Percentiles rank a stretch among this genome's conserved stretches.
Conservation (phyloP, 805 yeast genomes). For the Kregervanrija pseudodelftensis region DNA sequence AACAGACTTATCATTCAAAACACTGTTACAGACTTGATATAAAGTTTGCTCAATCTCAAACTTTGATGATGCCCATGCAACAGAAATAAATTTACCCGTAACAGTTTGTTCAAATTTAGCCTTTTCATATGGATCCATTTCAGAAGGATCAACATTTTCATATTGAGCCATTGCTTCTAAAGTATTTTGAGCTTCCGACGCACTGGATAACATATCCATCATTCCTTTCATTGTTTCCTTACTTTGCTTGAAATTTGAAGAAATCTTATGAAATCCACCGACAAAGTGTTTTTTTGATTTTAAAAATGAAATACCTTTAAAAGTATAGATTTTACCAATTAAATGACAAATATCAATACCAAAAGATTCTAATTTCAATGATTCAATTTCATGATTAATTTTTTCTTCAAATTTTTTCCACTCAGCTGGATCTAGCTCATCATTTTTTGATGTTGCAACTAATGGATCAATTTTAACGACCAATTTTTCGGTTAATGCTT, state of each 20-base stretch:
- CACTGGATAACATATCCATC: constrained; percentile 61
- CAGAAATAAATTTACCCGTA: constrained; percentile 74
- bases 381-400: constrained; percentile 75
- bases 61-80: constrained; percentile 80
- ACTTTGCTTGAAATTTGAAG: constrained; percentile 65
- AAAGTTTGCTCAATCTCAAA: constrained; percentile 71
- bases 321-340: constrained; percentile 60
- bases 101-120: constrained; percentile 68
- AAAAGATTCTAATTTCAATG: constrained; percentile 73
- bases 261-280: constrained; percentile 46
- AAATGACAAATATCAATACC: constrained; percentile 78
- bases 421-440: constrained; percentile 30
- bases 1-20: constrained; percentile 51
- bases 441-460: constrained; percentile 30
- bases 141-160: constrained; percentile 38
- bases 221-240: constrained; percentile 70
- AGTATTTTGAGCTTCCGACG: constrained; percentile 72
- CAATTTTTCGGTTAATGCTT: constrained; percentile 53
- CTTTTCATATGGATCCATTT: constrained; percentile 34
- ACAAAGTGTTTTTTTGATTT: constrained; percentile 66
- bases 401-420: constrained; percentile 52
- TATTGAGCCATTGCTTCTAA: constrained; percentile 65
- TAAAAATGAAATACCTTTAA: constrained; percentile 57
- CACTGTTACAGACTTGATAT: constrained; percentile 61
- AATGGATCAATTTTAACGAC: constrained; percentile 31